These are phyloP conservation scores for Backusella circina DNA, from an alignment of 192 early-diverging fungal species.

Conservation along the genomic window DNA sequence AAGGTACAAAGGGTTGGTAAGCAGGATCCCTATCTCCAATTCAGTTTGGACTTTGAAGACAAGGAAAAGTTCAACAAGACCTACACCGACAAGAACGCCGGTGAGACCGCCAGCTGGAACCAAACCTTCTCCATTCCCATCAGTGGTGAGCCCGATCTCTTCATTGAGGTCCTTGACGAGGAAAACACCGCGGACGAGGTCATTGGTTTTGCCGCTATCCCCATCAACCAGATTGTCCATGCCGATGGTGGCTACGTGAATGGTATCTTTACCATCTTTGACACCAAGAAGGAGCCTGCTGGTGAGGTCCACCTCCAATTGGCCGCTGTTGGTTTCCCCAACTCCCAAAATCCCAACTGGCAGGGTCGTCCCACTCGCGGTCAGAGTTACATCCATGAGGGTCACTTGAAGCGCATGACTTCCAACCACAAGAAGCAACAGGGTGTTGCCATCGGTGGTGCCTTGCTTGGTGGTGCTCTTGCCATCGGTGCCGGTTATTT, in stretches of 20 bases:
- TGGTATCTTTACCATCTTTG: conserved; percentile 39
- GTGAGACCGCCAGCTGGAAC: conserved; percentile 45
- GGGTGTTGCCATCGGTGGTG: conserved; percentile 35
- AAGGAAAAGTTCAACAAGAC: conserved; percentile 45
- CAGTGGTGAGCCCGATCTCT: conserved; percentile 38
- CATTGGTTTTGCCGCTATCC: conserved; percentile 47
- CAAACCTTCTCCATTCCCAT: conserved; percentile 40
- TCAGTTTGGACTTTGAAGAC: conserved; percentile 32
- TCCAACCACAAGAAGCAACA: conserved; percentile 34
- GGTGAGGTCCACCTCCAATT: conserved; percentile 37
- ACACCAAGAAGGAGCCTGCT: conserved; percentile 28
- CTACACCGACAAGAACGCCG: conserved; percentile 41
- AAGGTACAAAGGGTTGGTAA: conserved; percentile 28
- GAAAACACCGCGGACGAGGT: conserved; percentile 33
- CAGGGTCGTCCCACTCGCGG: conserved; percentile 20
- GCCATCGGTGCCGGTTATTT: conserved; percentile 38
- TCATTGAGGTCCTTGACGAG: conserved; percentile 45
- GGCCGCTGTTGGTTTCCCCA: conserved; percentile 36
- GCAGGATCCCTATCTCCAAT: conserved; percentile 47
- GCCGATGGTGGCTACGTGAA: conserved; percentile 36
- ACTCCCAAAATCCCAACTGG: conserved; percentile 5
- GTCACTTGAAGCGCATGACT: conserved; percentile 39
- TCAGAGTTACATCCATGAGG: conserved; percentile 30
- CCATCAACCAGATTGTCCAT: conserved; percentile 43
- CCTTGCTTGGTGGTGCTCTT: conserved; percentile 35